A percentile compares a stretch with the other conserved stretches of the same genome.
Conservation (phyloP, 2,329 filamentous ascomycete species). For the Hirsutella thompsonii region DNA sequence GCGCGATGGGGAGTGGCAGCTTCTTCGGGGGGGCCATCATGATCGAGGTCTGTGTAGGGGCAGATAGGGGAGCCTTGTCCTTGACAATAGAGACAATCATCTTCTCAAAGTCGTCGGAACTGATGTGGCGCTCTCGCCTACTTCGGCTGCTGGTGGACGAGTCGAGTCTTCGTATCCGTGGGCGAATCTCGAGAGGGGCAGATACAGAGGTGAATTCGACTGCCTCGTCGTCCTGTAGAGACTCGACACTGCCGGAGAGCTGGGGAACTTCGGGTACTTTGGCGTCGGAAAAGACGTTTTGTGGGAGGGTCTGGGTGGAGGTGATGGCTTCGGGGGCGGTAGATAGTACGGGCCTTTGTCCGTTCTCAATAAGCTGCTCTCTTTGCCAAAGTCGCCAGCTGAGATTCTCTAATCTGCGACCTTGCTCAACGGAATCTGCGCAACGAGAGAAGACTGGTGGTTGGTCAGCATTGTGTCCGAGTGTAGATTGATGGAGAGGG, state of each 20-base stretch:
- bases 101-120: constrained; percentile 83
- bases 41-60: constrained; percentile 16
- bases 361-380: constrained; percentile 67
- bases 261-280: constrained; percentile 48
- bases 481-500: too few relatives aligned
- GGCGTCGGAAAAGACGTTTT: constrained; percentile 31
- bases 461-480: constrained; percentile 17
- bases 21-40: constrained; percentile 29
- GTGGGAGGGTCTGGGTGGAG: constrained; percentile 30
- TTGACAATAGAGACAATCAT: constrained; percentile 91
- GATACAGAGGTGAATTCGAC: constrained; percentile 43
- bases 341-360: constrained; percentile 34
- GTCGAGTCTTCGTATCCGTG: constrained; percentile 58
- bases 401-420: constrained; percentile 83
- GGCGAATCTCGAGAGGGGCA: constrained; percentile 47
- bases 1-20: constrained; percentile 15
- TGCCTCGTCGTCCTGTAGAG: constrained; percentile 54
- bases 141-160: constrained; percentile 58
- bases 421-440: constrained; percentile 86
- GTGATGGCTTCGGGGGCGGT: constrained; percentile 22
- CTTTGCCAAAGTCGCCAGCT: constrained; percentile 93
- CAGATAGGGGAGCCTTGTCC: constrained; percentile 52
- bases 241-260: constrained; percentile 67
- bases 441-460: constrained; percentile 78
- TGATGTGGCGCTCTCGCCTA: constrained; percentile 78